Base-by-base conservation (phyloP, 1,139 yeast genomes). In the Zygosaccharomyces sapae region DNA sequence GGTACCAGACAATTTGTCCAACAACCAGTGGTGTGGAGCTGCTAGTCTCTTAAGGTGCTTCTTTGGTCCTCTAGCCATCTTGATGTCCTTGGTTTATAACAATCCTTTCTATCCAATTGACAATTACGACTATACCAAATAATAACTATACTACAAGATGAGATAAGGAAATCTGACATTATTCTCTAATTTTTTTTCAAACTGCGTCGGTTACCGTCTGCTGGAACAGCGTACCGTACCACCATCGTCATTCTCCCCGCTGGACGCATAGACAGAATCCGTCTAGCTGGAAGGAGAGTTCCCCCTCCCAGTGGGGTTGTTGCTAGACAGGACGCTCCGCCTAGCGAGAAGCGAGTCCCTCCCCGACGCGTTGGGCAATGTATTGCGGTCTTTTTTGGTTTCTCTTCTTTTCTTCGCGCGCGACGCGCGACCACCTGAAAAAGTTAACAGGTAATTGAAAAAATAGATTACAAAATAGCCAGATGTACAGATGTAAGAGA, bases 21-120 rank as follows among this genome's bases (percentile, higher is more conserved):
- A 86, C 95, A 94, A 87, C 98, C 98, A 94, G 86, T 94, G 98
- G 81, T 90, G 86, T 81, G 99, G 99, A 74, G 97, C 97, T 74
- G 96, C 95, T 76, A 88, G 83, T 81, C 96, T 86, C 85, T 88
- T 88, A 76, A 88, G 81, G 75, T 89, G 97, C 83, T 89, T 89
- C 90, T 88, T 88, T 80, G 92, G 95, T 85, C 95, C 95, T 85
- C 95, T 84, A 80, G 89, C 94, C 95, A 86, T 86, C 76, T 77
- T 51, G 55, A 49, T 49, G 50, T 46, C 50, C 44, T 42, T 49
- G 52, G 49, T 49, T 42, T 49, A 37, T 39, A 33, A 38, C 34
- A 43, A 20, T 37, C 40, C 31, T 30, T 37, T 37, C 40, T 37
- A 37, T 30, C 31, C 22, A 10, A 16, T 35, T 19, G 22, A 18